Evolutionary conservation across 2,329 filamentous ascomycete species (phyloP).

Genomic region (Fusarium buxicola): DNA sequence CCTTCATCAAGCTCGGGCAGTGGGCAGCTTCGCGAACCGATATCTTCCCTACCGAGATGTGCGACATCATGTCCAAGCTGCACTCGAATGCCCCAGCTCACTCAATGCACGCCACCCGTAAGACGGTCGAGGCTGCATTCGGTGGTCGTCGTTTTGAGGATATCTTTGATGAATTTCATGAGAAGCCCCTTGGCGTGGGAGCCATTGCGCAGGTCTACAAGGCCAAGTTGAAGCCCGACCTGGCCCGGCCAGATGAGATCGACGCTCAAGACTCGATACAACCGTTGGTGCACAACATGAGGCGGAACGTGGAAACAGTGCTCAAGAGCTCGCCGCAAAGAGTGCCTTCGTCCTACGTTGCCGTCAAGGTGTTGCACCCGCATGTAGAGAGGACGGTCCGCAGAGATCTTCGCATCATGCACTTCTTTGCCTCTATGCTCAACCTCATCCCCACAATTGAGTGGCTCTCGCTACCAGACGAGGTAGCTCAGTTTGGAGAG

Average conservation of each 20-base stretch:
- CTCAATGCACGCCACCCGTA: slow-evolving; percentile 81
- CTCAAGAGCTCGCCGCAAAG: slow-evolving; percentile 87
- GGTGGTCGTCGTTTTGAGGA: slow-evolving; percentile 83
- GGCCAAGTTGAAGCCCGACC: slow-evolving; percentile 85
- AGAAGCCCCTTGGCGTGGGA: slow-evolving; percentile 89
- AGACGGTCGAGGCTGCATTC: slow-evolving; percentile 85
- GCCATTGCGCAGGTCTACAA: slow-evolving; percentile 99
- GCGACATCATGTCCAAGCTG: slow-evolving; percentile 90
- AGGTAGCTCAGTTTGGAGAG: slow-evolving; percentile 92
- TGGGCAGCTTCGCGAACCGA: slow-evolving; percentile 97
- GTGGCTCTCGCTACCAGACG: slow-evolving; percentile 95
- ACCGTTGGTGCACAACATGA: slow-evolving; percentile 75
- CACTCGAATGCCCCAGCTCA: slow-evolving; percentile 96
- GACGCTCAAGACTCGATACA: slow-evolving; percentile 56
- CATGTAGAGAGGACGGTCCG: slow-evolving; percentile 88
- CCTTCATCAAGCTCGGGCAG: slow-evolving; percentile 99
- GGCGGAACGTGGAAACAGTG: slow-evolving; percentile 84
- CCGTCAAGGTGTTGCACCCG: slow-evolving; percentile 95
- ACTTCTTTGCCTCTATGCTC: slow-evolving; percentile 85
- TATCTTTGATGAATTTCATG: slow-evolving; percentile 96
- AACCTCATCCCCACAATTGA: slow-evolving; percentile 94
- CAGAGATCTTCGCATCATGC: slow-evolving; percentile 95
- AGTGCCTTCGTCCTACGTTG: slow-evolving; percentile 91
- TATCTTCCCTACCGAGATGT: slow-evolving; percentile 95
- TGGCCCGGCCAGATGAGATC: slow-evolving; percentile 73